Evolutionary conservation across 2,329 filamentous ascomycete genomes (phyloP), one percentile per base, ranked within the genome.

Genomic region (Malbranchea zuffiana): DNA sequence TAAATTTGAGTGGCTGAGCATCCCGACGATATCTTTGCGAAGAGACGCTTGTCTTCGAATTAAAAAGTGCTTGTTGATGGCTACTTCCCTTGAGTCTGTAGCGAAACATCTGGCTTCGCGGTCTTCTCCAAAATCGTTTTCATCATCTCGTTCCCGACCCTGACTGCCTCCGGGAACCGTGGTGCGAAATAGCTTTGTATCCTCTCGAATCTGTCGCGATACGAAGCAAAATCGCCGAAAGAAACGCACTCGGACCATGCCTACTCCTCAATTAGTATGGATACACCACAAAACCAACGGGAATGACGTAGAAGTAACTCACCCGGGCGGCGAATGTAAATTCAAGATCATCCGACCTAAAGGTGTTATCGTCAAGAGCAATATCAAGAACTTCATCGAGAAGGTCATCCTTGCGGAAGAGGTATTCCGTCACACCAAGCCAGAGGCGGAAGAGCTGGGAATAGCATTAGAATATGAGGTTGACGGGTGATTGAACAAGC

Each of bases 141-240:
- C 61, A 98, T 92, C 90, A 98, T 98, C 57, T 87, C 81, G 56
- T 95, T 94, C 2, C 90, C 90, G 24, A 98, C 67, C 50, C 79
- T 77, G 35, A 80, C 84, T 4, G 90, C 90, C 55, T 92, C 87
- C 1, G 77, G 75, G 54, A 98, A 95, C 20, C 88, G 68, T 2
- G 86, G 85, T 56, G 86, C 78, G 60, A 98, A 98, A 66, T 94
- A 98, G 46, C 68, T 68, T 60, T 95, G 87, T 35, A 92, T 94
- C 48, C 76, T 78, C 54, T 90, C 76, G 55, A 98, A 98, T 41
- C 92, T 76, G 66, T 92, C 83, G 47, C 80, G 73, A 71, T 94
- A 98, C 24, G 82, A 83, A 48, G 93, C 83, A 55, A 96, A 96
- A 57, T 95, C 82, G 2, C 88, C 84, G 43, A 94, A 76, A 17